phyloP scores from a whole-genome alignment of 2,329 filamentous ascomycete genomes.

The Trichoderma aggressivum region DNA sequence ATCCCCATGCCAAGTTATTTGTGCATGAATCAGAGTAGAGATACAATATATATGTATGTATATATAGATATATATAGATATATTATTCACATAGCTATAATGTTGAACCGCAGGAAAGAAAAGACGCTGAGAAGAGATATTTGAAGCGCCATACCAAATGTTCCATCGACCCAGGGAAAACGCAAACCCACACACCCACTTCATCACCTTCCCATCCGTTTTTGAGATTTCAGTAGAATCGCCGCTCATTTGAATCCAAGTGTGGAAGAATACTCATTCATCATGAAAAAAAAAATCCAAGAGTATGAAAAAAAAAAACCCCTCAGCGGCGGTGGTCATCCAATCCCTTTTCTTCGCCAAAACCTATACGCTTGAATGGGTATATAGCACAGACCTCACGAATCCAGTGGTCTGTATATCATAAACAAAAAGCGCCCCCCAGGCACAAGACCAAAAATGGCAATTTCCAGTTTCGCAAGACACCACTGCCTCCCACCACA shows the following conservation, averaged over 20 bases:
- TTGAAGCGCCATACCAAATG: neutral
- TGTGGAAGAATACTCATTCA: neutral
- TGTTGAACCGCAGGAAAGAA: neutral
- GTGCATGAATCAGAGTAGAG: neutral
- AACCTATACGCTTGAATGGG: slow-evolving; percentile 20
- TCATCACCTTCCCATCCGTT: neutral
- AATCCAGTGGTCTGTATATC: slow-evolving; percentile 5
- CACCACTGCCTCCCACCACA: neutral
- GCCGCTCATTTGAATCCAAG: neutral
- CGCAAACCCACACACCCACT: neutral
- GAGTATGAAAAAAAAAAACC: neutral
- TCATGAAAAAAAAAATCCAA: neutral
- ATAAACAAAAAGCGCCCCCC: slow-evolving; percentile 14
- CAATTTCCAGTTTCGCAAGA: slow-evolving; percentile 10
- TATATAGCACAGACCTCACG: slow-evolving; percentile 24
- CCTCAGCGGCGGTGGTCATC: neutral
- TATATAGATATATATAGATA: neutral
- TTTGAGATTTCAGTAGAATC: neutral
- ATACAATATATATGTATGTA: neutral
- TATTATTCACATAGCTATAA: neutral
- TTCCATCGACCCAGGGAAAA: neutral
- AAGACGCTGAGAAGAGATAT: neutral
- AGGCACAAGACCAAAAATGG: slow-evolving; percentile 2
- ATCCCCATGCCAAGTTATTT: slow-evolving; percentile 23
- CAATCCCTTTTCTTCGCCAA: slow-evolving; percentile 3